Base-by-base conservation (phyloP, 768 basidiomycete species). In the Lepiota subincarnata region DNA sequence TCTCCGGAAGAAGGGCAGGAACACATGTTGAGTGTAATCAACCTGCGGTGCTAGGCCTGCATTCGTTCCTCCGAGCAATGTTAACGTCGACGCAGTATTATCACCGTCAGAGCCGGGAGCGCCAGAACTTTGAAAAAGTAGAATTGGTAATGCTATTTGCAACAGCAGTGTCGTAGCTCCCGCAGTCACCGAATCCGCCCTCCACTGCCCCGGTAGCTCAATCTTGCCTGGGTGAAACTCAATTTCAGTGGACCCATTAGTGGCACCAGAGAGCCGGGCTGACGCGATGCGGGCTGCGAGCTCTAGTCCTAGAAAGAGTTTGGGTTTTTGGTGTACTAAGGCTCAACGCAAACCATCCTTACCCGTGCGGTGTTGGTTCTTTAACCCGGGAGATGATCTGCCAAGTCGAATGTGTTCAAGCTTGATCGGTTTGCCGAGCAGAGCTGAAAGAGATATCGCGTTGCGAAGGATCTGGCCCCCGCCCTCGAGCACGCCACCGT, bases 381-480 rank as follows among this genome's bases (percentile, higher is more conserved):
- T 86, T 35, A 91, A 70, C 0, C 88, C 89, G 13, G 86, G 82
- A 14, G 79, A 80, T 31, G 55, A 74, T 45, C 89, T 75, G 20
- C 74, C 74, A 44, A 68, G 68, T 26, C 89, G 80, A 24, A 91
- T 80, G 13, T 84, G 83, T 31, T 76, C 64, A 43, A 90, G 80
- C 3, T 71, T 68, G 22, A 89, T 70, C 1, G 84, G 80, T 53
- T 76, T 83, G n/a, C 68, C 68, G 13, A 89, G 72, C 14, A 90
- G 70, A 7, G 81, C 78, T n/a, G 89, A 80, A 34, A 89, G 69
- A 1, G 86, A 73, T 31, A 87, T 73, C 0, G 84, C 71, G 59
- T 87, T 89, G 44, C 89, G 81, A 22, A 91, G 68, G 36, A 90
- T 78, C 60, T 90, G 88, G 0, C 89, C 88, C 1, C 89, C 87